phyloP scores from a whole-genome alignment of 495 filamentous ascomycete species.

The Talaromyces proteolyticus region DNA sequence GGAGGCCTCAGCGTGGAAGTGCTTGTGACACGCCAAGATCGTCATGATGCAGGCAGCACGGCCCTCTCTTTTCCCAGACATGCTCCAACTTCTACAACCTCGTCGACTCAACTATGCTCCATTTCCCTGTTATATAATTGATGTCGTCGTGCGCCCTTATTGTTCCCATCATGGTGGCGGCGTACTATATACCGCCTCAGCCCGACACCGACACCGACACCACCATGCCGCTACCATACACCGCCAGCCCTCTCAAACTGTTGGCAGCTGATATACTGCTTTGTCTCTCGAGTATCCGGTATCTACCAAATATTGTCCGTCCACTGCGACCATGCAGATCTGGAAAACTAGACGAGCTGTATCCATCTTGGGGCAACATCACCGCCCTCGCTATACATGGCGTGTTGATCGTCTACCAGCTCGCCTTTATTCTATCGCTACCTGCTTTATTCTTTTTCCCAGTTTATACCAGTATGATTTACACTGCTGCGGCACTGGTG shows the following conservation, averaged over 20 bases:
- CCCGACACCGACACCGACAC: neutral
- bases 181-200: neutral
- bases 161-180: neutral
- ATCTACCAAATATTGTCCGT: slow-evolving; percentile 45
- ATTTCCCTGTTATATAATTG: too few species aligned
- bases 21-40: too few species aligned
- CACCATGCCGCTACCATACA: slow-evolving; percentile 37
- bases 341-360: slow-evolving; percentile 52
- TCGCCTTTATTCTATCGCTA: slow-evolving; percentile 32
- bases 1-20: too few species aligned
- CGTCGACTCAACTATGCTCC: too few species aligned
- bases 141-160: too few species aligned
- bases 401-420: slow-evolving; percentile 35
- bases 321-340: slow-evolving; percentile 45
- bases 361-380: slow-evolving; percentile 40
- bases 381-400: slow-evolving; percentile 44
- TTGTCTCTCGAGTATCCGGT: slow-evolving; percentile 42
- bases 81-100: too few species aligned
- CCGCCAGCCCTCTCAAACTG: slow-evolving; percentile 51
- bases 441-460: slow-evolving; percentile 44
- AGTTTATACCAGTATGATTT: slow-evolving; percentile 37
- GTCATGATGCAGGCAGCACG: too few species aligned
- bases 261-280: slow-evolving; percentile 49
- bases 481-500: slow-evolving; percentile 25
- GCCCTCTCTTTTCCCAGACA: too few species aligned